Conservation (phyloP, 495 filamentous ascomycete genomes). For the Eremomyces bilateralis region DNA sequence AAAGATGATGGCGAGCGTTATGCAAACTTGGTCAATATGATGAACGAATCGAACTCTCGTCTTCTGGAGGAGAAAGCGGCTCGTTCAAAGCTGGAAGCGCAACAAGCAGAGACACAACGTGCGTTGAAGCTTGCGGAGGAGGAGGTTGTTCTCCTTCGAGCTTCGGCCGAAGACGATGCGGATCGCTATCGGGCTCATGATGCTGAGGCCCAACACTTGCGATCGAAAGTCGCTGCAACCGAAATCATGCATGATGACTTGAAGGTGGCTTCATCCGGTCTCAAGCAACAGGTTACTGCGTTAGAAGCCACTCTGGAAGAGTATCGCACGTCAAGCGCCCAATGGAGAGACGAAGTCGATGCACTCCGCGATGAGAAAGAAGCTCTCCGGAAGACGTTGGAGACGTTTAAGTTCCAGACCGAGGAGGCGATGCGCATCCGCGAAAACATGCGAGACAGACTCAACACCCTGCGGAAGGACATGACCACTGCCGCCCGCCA, state of each 20-base stretch:
- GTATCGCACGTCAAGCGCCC: constrained; percentile 32
- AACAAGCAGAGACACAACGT: constrained; percentile 44
- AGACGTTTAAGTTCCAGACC: constrained; percentile 48
- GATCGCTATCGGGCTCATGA: no score
- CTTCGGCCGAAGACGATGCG: constrained; percentile 48
- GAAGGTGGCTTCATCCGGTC: no score
- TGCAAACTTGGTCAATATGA: constrained; percentile 14
- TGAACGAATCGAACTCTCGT: constrained; percentile 23
- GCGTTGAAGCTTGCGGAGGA: constrained; percentile 56
- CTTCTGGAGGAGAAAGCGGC: constrained; percentile 38
- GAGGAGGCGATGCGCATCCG: constrained; percentile 66
- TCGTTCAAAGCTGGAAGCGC: constrained; percentile 50
- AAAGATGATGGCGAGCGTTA: no score
- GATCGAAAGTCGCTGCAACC: no score
- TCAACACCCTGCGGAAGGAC: constrained; percentile 63
- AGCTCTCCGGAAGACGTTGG: constrained; percentile 33
- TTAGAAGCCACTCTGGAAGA: constrained; percentile 38
- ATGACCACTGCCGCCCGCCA: constrained; percentile 58
- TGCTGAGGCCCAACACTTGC: no score
- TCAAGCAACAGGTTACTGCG: constrained; percentile 35
- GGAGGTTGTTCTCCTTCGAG: constrained; percentile 41
- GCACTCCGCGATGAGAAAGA: constrained; percentile 32
- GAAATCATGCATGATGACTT: no score
- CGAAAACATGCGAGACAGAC: constrained; percentile 56
- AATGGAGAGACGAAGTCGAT: constrained; percentile 33